These are phyloP conservation scores for Nakazawaea populi DNA, from an alignment of 805 yeast genomes.

Conservation along the genomic window DNA sequence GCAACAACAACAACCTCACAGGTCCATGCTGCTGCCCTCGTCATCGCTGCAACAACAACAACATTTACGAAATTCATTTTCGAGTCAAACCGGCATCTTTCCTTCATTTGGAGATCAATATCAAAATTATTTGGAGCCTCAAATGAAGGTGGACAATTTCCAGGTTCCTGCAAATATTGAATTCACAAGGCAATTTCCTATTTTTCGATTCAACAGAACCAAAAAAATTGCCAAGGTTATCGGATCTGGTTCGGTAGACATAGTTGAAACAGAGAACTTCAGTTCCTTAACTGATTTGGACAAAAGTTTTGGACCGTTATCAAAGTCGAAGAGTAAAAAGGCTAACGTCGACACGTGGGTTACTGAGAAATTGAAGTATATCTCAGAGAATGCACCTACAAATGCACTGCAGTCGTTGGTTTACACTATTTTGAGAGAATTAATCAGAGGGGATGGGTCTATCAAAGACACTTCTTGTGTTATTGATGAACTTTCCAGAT, in stretches of 20 bases:
- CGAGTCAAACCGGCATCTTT: background rate
- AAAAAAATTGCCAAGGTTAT: conserved; percentile 37
- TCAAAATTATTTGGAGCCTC: background rate
- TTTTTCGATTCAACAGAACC: conserved; percentile 61
- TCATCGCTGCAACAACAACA: background rate
- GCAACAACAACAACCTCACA: background rate
- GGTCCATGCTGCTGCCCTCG: conserved; percentile 12
- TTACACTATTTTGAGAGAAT: conserved; percentile 10
- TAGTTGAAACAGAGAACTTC: conserved; percentile 32
- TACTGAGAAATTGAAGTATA: conserved; percentile 25
- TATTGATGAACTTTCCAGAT: conserved; percentile 1
- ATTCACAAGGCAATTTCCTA: conserved; percentile 62
- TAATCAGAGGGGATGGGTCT: conserved; percentile 28
- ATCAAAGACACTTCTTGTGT: conserved; percentile 10
- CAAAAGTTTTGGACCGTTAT: conserved; percentile 46
- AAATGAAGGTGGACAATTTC: conserved; percentile 15
- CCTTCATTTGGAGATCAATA: conserved; percentile 1
- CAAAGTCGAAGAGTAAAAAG: conserved; percentile 47
- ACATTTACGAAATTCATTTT: background rate
- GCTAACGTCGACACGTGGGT: conserved; percentile 72
- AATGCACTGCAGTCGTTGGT: background rate
- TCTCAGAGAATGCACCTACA: conserved; percentile 1
- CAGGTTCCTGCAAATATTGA: conserved; percentile 47
- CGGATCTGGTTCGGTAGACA: conserved; percentile 22
- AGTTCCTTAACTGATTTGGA: conserved; percentile 25